Conservation (phyloP, 352 stramenopile genomes). For the Globisporangium carolinianum region DNA sequence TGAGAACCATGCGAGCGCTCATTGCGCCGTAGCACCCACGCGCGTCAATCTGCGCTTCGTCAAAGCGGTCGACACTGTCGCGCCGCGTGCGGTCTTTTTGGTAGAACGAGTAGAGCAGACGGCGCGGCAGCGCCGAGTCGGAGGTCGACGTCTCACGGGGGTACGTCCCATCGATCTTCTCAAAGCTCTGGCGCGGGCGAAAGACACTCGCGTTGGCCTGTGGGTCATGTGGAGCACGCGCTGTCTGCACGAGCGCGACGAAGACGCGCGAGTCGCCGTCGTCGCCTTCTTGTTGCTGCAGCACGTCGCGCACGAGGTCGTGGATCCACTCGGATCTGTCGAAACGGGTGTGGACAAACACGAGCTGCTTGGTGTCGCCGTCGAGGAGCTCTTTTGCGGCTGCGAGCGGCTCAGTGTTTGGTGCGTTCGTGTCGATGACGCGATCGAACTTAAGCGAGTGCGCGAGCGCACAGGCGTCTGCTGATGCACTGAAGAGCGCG, state of each 20-base stretch:
- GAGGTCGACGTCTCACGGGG: not conserved
- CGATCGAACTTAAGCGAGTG: conserved; percentile 24
- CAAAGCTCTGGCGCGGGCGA: conserved; percentile 55
- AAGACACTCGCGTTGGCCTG: conserved; percentile 27
- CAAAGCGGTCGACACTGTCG: conserved; percentile 40
- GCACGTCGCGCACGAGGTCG: conserved; percentile 26
- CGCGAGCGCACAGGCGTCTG: conserved; percentile 20
- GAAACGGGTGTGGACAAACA: conserved; percentile 42
- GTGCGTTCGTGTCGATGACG: conserved; percentile 19
- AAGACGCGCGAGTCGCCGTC: conserved; percentile 26
- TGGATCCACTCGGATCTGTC: conserved; percentile 32
- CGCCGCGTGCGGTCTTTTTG: conserved; percentile 59
- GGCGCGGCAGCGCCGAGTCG: conserved; percentile 10
- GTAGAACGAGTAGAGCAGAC: conserved; percentile 49
- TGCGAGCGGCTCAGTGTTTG: conserved; percentile 1
- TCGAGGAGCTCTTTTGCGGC: conserved; percentile 18
- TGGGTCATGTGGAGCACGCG: conserved; percentile 7
- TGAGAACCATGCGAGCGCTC: conserved; percentile 63
- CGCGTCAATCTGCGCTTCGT: conserved; percentile 40
- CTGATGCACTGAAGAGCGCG: conserved; percentile 46
- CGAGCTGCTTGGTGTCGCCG: conserved; percentile 38
- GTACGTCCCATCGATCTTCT: conserved; percentile 57
- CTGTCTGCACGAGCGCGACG: conserved; percentile 37
- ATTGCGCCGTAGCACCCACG: conserved; percentile 59
- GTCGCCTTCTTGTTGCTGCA: conserved; percentile 21